Base-by-base conservation (phyloP, 169 alveolate genomes). In the Plasmodium sp. region DNA sequence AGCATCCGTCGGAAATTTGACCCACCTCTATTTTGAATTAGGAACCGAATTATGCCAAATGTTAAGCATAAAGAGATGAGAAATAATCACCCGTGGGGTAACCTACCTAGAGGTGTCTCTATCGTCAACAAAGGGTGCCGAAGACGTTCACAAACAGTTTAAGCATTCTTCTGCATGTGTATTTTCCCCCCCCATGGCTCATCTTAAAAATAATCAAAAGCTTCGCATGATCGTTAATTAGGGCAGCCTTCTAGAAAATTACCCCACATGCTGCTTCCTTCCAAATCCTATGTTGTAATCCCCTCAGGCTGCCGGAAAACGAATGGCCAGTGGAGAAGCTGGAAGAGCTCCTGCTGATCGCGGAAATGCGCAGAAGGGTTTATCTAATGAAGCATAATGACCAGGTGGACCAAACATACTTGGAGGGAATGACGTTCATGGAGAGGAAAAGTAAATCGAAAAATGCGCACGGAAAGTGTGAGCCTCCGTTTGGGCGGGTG, bases 261-360 rank as follows among this genome's bases (percentile, higher is more conserved):
- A n/a, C 10, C 14, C 39, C 75, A 62, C 75, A 62, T 6, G 18
- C 6, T 27, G 3, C 33, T 2, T 3, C 34, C 33, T 62, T 18
- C 34, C 14, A 62, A 62, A 22, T 62, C 5, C 12, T 62, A 5
- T 16, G 7, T 5, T n/a, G 34, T 6, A 62, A n/a, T n/a, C n/a
- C 34, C 75, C 31, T n/a, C 92, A 96, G 97, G 81, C 27, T 96
- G 31, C 97, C 97, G 31, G 97, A 96, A 75, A 92, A 75, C 92
- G 97, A 96, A 83, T 96, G 97, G 97, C 97, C 97, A n/a, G 97
- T 96, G n/a, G 97, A 96, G 48, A 96, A 96, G 58, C 94, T 96
- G 81, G 93, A 80, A 58, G 94, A 93, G 73, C 41, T 96, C 27
- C 93, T 96, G 36, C 83, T 93, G 82, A 95, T 95, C 56, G 97